phyloP scores from a whole-genome alignment of 2,329 filamentous ascomycete genomes.

The Teratosphaeria nubilosa region DNA sequence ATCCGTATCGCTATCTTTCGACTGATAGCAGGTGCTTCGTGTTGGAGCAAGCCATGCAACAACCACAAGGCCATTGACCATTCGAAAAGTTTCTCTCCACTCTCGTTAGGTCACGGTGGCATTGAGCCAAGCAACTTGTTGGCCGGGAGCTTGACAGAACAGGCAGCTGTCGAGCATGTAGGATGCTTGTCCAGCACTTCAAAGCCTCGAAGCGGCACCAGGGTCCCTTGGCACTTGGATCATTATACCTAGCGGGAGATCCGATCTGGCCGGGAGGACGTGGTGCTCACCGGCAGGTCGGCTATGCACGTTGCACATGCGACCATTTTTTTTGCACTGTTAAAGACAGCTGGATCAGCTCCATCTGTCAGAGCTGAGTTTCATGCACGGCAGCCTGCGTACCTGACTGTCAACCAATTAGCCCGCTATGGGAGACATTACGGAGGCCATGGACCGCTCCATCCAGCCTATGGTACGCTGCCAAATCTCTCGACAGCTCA shows the following conservation, averaged over 20 bases:
- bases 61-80: background rate
- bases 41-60: background rate
- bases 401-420: background rate
- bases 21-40: background rate
- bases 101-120: background rate
- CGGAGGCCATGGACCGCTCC: slow-evolving; percentile 25
- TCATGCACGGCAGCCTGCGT: background rate
- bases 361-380: background rate
- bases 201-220: background rate
- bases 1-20: background rate
- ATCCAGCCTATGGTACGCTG: slow-evolving; percentile 21
- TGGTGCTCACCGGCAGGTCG: background rate
- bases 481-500: background rate
- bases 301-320: background rate
- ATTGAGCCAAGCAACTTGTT: background rate
- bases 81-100: background rate
- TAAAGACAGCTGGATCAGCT: background rate
- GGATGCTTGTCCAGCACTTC: background rate
- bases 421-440: slow-evolving; percentile 16
- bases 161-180: background rate
- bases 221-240: background rate
- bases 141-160: background rate
- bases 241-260: background rate
- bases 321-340: background rate
- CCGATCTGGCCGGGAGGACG: background rate